These are phyloP conservation scores for Echeveria elegans DNA, from an alignment of 164 flowering plant genomes.

Conservation along the genomic window DNA sequence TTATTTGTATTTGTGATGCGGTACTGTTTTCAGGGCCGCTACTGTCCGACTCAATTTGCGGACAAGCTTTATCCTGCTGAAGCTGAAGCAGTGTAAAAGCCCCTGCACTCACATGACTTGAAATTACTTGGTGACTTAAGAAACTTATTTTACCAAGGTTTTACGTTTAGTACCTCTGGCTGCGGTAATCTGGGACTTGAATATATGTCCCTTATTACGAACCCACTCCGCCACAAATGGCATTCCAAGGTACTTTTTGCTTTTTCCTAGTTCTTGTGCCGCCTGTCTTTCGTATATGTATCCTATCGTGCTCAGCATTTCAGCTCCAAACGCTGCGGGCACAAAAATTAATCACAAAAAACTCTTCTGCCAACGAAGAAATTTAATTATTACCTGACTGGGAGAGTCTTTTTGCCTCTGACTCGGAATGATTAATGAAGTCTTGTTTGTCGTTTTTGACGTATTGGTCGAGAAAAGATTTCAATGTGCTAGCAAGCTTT, in stretches of 20 bases:
- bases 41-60: slow-evolving; percentile 49
- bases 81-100: slow-evolving; percentile 84
- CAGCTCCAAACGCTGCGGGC: slow-evolving; percentile 65
- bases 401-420: slow-evolving; percentile 73
- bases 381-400: slow-evolving; percentile 23
- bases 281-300: slow-evolving; percentile 80
- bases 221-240: slow-evolving; percentile 95
- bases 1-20: slow-evolving; percentile 51
- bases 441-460: slow-evolving; percentile 65
- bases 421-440: slow-evolving; percentile 52
- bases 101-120: slow-evolving; percentile 28
- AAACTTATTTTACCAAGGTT: neutral
- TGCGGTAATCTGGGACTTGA: slow-evolving; percentile 87
- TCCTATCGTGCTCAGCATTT: slow-evolving; percentile 73
- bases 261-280: slow-evolving; percentile 89
- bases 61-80: slow-evolving; percentile 58
- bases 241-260: slow-evolving; percentile 69
- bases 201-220: slow-evolving; percentile 76
- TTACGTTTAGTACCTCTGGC: slow-evolving; percentile 58
- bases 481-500: slow-evolving; percentile 56
- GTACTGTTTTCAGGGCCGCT: slow-evolving; percentile 40
- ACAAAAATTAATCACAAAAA: neutral
- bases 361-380: neutral
- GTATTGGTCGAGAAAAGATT: slow-evolving; percentile 58
- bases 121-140: neutral